Percentiles rank a stretch among this genome's conserved stretches.
These are phyloP conservation scores for Pseudogymnoascus verrucosus DNA, from an alignment of 2,329 filamentous ascomycete species.

Conservation along the genomic window DNA sequence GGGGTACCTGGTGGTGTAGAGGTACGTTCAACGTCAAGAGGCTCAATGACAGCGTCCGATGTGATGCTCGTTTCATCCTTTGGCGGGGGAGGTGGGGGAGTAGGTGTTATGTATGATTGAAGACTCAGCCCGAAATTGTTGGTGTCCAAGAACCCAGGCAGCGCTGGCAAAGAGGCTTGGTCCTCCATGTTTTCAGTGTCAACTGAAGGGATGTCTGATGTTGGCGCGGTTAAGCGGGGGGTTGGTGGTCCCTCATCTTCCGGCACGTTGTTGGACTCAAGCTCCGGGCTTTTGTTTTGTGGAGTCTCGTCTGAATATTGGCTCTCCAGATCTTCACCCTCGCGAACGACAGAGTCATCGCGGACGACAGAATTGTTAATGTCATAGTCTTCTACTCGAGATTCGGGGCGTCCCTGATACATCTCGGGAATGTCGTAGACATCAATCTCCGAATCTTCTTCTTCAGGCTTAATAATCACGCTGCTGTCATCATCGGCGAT, in stretches of 20 bases:
- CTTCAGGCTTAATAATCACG: constrained; percentile 59
- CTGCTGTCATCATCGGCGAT: constrained; percentile 51
- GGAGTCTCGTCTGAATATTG: constrained; percentile 42
- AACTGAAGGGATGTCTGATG: constrained; percentile 16
- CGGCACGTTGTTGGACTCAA: constrained; percentile 19
- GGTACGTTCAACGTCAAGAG: constrained; percentile 15
- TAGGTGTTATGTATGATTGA: constrained; percentile 44
- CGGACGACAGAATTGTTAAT: constrained; percentile 37
- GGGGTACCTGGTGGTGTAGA: constrained; percentile 11
- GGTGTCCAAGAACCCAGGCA: constrained; percentile 42
- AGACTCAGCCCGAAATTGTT: constrained; percentile 48
- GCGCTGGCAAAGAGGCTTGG: constrained; percentile 9
- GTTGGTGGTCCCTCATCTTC: constrained; percentile 45
- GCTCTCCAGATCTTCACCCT: constrained; percentile 32
- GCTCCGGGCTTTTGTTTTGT: constrained; percentile 17
- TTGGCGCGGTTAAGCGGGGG: constrained; percentile 39
- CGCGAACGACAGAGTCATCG: constrained; percentile 28
- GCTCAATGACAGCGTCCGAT: not conserved
- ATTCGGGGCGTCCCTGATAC: constrained; percentile 45
- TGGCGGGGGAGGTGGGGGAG: constrained; percentile 25
- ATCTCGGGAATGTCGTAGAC: constrained; percentile 62
- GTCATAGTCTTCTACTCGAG: constrained; percentile 43
- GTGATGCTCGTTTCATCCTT: not conserved
- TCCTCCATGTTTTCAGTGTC: constrained; percentile 15
- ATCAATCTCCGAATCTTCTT: constrained; percentile 51